Conservation (phyloP, 179 eudicot species). For the Spergularia azorica region DNA sequence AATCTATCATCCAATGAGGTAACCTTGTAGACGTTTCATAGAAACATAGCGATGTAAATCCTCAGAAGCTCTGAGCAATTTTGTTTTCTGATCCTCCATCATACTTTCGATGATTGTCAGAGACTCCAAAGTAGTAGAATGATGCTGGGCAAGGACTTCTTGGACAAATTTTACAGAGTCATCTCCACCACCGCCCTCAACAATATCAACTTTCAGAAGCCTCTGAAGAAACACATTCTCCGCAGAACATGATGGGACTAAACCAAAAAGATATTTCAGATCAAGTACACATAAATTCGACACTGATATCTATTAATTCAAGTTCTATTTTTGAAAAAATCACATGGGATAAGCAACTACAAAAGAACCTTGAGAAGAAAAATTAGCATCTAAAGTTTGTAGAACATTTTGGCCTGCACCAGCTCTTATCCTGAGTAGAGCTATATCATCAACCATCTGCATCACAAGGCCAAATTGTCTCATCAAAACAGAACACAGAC, state of each 20-base stretch:
- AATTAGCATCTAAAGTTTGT: constrained; percentile 55
- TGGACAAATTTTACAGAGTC: constrained; percentile 43
- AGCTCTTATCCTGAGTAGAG: constrained; percentile 68
- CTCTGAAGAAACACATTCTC: constrained; percentile 83
- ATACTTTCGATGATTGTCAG: constrained; percentile 61
- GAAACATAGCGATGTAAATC: constrained; percentile 51
- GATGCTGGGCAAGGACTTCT: constrained; percentile 60
- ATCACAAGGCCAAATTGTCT: constrained; percentile 15
- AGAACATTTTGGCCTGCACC: constrained; percentile 60
- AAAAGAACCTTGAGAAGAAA: constrained; percentile 61
- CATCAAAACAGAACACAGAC: constrained; percentile 8
- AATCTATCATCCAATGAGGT: background rate
- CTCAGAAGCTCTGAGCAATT: constrained; percentile 40
- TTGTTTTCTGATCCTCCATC: constrained; percentile 53
- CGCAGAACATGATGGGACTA: constrained; percentile 62
- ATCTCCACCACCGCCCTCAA: constrained; percentile 36
- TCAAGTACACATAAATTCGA: constrained; percentile 3
- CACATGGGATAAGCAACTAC: constrained; percentile 1
- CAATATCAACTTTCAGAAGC: constrained; percentile 54
- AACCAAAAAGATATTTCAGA: constrained; percentile 38
- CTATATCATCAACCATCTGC: constrained; percentile 77
- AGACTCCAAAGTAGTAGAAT: constrained; percentile 54
- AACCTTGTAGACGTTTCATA: constrained; percentile 57
- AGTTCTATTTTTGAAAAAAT: background rate
- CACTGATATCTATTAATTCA: too few species aligned